Evolutionary conservation across 495 filamentous ascomycete genomes (phyloP).

Genomic region (Neurospora sp.): DNA sequence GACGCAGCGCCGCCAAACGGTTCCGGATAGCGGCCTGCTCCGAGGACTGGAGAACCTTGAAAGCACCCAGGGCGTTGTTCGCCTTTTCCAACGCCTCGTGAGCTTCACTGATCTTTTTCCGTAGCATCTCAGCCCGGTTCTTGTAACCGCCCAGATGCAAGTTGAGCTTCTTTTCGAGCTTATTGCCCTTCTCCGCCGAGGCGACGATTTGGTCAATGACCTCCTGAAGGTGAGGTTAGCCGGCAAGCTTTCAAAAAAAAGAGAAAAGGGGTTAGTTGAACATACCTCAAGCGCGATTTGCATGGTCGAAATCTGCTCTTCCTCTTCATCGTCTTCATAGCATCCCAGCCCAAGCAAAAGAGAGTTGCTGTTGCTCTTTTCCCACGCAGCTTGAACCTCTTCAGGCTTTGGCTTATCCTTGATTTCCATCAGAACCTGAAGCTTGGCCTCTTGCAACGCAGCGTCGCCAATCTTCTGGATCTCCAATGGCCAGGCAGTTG

Average conservation of each 20-base stretch:
- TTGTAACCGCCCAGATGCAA: slow-evolving; percentile 85
- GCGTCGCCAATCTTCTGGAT: slow-evolving; percentile 62
- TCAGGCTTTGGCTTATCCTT: slow-evolving; percentile 46
- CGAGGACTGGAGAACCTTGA: slow-evolving; percentile 61
- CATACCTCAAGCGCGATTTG: slow-evolving; percentile 56
- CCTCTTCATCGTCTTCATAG: slow-evolving; percentile 65
- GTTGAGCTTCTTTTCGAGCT: slow-evolving; percentile 87
- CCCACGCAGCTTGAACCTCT: slow-evolving; percentile 60
- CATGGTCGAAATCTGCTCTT: slow-evolving; percentile 51
- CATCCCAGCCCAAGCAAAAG: slow-evolving; percentile 65
- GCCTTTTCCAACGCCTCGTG: slow-evolving; percentile 66
- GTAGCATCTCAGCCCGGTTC: slow-evolving; percentile 70
- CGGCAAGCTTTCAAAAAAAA: neutral
- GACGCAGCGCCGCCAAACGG: slow-evolving; percentile 64
- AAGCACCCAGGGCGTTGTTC: slow-evolving; percentile 60
- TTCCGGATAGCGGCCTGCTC: slow-evolving; percentile 66
- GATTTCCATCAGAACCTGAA: slow-evolving; percentile 66
- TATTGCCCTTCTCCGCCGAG: slow-evolving; percentile 69
- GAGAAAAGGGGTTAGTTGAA: slow-evolving; percentile 8
- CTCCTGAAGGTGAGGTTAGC: slow-evolving; percentile 41
- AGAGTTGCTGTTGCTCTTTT: slow-evolving; percentile 46
- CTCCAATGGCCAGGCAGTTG: slow-evolving; percentile 48
- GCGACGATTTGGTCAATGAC: slow-evolving; percentile 60
- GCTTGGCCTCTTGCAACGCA: slow-evolving; percentile 59
- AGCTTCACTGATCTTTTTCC: slow-evolving; percentile 72